Evolutionary conservation across 768 basidiomycete species (phyloP), one percentile per base, ranked within the genome.

Genomic region (Ephemerocybe angulata): DNA sequence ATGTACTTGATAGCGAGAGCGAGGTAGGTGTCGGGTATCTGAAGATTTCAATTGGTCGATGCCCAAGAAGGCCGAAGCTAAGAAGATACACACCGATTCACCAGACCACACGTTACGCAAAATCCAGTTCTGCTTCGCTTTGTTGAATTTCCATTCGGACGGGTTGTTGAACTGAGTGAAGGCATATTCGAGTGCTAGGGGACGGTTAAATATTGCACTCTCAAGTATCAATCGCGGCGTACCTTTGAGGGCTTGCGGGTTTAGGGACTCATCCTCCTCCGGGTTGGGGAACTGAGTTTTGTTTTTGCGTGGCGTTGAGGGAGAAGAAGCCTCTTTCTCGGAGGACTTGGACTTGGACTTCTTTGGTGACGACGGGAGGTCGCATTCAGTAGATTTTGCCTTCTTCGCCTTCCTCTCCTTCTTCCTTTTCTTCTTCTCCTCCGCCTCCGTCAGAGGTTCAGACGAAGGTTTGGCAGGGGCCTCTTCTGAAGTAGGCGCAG

Each of bases 41-140:
- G 58, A 5, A 38, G 29, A 25, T 22, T 24, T 22, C 12, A 44
- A 37, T 25, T 48, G 31, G 35, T 29, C 33, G 40, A 24, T 24
- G 40, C 27, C 7, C 54, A 31, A 13, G 12, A 8, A 28, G 44
- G 29, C 33, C 35, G 58, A 27, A 47, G 6, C 43, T 46, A 31
- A 40, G 19, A n/a, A n/a, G 49, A 65, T 44, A 62, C 76, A 71
- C 57, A 79, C 79, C 56, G 68, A 60, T 57, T 74, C 66, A 12
- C 72, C 71, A 2, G 79, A 81, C 81, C 82, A 88, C 10, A 84
- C 57, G 58, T 88, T 83, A 11, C 85, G 79, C 54, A 87, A 72
- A 1, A 88, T 69, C 87, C 87, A 89, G 60, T 88, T 89, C 62
- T 89, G 87, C 41, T 78, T 75, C 6, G 85, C 85, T 62, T 88